Conservation (phyloP, 2,329 filamentous ascomycete genomes). For the Microdochium nivale region DNA sequence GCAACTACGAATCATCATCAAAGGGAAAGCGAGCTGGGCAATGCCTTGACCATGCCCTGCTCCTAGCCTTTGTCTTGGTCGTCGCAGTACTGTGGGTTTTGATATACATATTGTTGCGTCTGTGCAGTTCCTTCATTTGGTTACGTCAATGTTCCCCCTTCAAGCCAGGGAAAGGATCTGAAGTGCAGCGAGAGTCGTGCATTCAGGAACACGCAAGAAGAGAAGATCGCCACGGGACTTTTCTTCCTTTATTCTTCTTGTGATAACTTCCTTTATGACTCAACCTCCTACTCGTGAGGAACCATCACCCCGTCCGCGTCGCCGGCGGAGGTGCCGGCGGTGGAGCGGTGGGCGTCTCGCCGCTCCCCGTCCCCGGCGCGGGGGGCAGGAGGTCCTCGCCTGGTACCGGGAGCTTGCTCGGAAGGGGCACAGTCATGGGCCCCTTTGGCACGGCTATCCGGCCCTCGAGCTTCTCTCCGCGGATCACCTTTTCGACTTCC, state of each 20-base stretch:
- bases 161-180: too few relatives aligned
- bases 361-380: neutral
- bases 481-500: conserved; percentile 85
- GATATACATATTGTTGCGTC: too few relatives aligned
- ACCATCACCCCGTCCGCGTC: neutral
- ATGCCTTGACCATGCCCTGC: too few relatives aligned
- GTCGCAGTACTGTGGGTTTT: too few relatives aligned
- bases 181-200: too few relatives aligned
- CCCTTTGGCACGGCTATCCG: conserved; percentile 53
- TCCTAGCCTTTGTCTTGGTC: too few relatives aligned
- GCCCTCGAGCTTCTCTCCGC: conserved; percentile 69
- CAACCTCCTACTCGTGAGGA: neutral
- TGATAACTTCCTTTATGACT: too few relatives aligned
- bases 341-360: neutral
- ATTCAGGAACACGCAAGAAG: too few relatives aligned
- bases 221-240: neutral
- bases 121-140: too few relatives aligned
- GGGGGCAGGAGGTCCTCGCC: conserved; percentile 2
- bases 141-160: too few relatives aligned
- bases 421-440: conserved; percentile 59
- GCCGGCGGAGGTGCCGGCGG: neutral
- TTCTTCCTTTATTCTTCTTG: neutral
- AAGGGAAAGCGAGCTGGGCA: too few relatives aligned
- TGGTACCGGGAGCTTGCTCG: conserved; percentile 12
- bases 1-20: too few relatives aligned